Evolutionary conservation across 208 protist species (phyloP).

Genomic region (Crithidia sp.): DNA sequence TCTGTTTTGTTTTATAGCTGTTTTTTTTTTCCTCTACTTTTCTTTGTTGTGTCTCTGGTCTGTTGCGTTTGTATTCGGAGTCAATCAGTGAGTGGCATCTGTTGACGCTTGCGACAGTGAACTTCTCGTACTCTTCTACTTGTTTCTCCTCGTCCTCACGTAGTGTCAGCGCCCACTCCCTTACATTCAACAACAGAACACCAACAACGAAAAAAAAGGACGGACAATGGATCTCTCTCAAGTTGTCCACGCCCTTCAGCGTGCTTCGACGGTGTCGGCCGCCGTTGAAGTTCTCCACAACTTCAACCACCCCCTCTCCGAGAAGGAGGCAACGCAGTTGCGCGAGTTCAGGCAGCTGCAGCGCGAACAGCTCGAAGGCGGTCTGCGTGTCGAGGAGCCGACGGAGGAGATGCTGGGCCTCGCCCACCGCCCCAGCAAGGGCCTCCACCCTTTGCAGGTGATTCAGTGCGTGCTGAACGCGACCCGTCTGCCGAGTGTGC

Average conservation of each 20-base stretch:
- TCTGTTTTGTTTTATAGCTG: not conserved
- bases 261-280: slow-evolving; percentile 26
- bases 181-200: not conserved
- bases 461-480: slow-evolving; percentile 76
- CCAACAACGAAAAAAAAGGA: not conserved
- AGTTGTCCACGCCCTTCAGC: slow-evolving; percentile 59
- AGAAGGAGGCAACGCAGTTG: slow-evolving; percentile 70
- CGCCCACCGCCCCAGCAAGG: slow-evolving; percentile 49
- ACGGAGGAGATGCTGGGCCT: slow-evolving; percentile 55
- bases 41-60: too few species aligned
- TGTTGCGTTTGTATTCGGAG: too few species aligned
- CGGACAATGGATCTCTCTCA: slow-evolving; percentile 62
- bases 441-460: slow-evolving; percentile 63
- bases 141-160: too few species aligned
- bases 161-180: too few species aligned
- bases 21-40: not conserved
- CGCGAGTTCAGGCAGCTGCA: slow-evolving; percentile 45
- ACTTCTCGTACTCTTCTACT: too few species aligned
- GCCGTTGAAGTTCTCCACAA: slow-evolving; percentile 66
- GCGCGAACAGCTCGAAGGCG: slow-evolving; percentile 67
- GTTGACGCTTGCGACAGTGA: too few species aligned
- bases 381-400: slow-evolving; percentile 50
- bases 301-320: slow-evolving; percentile 78
- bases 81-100: too few species aligned
- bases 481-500: slow-evolving; percentile 59